These are phyloP conservation scores for Hysterium pulicare DNA, from an alignment of 2,329 filamentous ascomycete species.

Conservation along the genomic window DNA sequence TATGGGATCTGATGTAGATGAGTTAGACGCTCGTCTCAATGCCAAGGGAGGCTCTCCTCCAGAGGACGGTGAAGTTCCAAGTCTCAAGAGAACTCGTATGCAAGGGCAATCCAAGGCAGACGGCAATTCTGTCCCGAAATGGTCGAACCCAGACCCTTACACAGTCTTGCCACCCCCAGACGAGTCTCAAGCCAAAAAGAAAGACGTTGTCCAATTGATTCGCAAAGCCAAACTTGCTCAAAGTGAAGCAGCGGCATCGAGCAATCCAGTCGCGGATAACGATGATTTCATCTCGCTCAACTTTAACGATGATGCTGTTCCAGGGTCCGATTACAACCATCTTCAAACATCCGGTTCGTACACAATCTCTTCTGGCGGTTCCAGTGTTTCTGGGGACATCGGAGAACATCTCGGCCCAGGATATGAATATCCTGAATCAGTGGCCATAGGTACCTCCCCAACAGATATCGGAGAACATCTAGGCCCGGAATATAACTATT, in stretches of 20 bases:
- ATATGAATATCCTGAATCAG: no score
- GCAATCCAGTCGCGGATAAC: conserved; percentile 43
- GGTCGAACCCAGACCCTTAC: conserved; percentile 96
- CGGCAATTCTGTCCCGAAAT: conserved; percentile 60
- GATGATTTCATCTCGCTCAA: conserved; percentile 91
- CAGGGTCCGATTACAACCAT: no score
- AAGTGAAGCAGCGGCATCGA: conserved; percentile 53
- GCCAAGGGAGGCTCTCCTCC: conserved; percentile 17
- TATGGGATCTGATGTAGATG: conserved; percentile 18
- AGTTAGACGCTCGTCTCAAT: conserved; percentile 9
- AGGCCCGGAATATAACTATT: no score
- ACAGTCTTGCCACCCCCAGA: conserved; percentile 79
- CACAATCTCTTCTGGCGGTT: no score
- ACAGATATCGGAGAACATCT: no score
- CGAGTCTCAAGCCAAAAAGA: conserved; percentile 69
- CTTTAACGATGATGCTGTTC: conserved; percentile 43
- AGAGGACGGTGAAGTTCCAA: conserved; percentile 2
- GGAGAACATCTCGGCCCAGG: no score
- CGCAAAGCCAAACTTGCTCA: conserved; percentile 77
- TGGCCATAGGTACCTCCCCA: no score
- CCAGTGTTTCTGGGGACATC: no score
- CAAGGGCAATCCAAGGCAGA: conserved; percentile 19
- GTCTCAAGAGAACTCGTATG: conserved; percentile 23
- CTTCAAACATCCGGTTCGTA: no score
- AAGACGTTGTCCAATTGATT: conserved; percentile 86